These are phyloP conservation scores for Podospora sp. DNA, from an alignment of 495 filamentous ascomycete species.

Conservation along the genomic window DNA sequence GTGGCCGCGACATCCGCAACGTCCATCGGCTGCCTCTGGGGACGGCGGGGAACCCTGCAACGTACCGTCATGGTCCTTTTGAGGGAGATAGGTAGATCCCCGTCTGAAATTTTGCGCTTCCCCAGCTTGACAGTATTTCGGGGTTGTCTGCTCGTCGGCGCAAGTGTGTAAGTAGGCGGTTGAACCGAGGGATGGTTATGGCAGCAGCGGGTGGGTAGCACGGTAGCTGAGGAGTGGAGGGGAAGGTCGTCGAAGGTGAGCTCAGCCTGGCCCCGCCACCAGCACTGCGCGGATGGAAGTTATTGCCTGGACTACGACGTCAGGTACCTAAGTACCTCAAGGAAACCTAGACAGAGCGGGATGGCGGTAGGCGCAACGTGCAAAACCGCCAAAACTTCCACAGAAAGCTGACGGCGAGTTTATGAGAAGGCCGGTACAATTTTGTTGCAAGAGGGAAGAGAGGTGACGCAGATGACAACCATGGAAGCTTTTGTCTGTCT, in stretches of 20 bases:
- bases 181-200: conserved; percentile 3
- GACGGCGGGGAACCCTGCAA: conserved; percentile 21
- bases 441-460: background rate
- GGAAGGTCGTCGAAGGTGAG: conserved; percentile 16
- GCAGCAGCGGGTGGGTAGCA: background rate
- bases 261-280: conserved; percentile 20
- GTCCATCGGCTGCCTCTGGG: background rate
- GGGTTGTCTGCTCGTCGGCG: conserved; percentile 11
- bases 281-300: conserved; percentile 20
- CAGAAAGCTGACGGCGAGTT: background rate
- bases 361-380: background rate
- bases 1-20: background rate
- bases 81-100: conserved; percentile 68
- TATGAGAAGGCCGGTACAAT: too few relatives aligned
- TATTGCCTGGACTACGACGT: too few relatives aligned
- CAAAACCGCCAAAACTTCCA: background rate
- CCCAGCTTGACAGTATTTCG: conserved; percentile 55
- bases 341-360: background rate
- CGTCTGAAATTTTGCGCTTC: conserved; percentile 84
- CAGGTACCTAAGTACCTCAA: too few relatives aligned
- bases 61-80: conserved; percentile 88
- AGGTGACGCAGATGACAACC: background rate
- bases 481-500: background rate
- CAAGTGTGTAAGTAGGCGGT: conserved; percentile 8
- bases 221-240: background rate